phyloP scores from a whole-genome alignment of 305 asterid genomes.

The Fraxinus baroniana region DNA sequence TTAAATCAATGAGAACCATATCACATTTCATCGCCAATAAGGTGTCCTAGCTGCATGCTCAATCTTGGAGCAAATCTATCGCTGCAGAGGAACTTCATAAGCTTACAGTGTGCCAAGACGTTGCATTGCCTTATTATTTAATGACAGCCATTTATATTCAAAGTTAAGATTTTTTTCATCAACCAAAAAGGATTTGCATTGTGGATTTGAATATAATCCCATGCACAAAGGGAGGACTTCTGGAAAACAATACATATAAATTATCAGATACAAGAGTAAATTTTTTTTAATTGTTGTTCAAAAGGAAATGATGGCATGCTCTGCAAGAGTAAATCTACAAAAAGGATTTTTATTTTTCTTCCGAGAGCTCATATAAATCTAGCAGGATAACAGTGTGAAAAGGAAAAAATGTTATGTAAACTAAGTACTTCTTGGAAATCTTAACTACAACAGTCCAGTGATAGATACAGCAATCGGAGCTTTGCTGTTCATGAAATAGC shows the following conservation, averaged over 20 bases:
- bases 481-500: neutral
- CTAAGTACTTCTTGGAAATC: neutral
- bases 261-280: neutral
- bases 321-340: neutral
- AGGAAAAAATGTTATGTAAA: neutral
- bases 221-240: neutral
- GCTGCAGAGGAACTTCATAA: neutral
- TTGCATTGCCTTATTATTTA: neutral
- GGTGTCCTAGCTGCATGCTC: neutral
- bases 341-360: neutral
- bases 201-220: neutral
- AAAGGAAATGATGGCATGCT: neutral
- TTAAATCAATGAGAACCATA: slow-evolving; percentile 16
- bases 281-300: neutral
- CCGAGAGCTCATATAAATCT: neutral
- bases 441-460: neutral
- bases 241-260: neutral
- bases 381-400: neutral
- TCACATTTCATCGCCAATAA: neutral
- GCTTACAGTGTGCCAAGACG: neutral
- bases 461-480: neutral
- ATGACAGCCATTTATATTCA: neutral
- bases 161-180: neutral
- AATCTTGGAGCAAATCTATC: neutral
- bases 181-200: neutral